Evolutionary conservation across 2,329 filamentous ascomycete genomes (phyloP), one percentile per base, ranked within the genome.

Genomic region (Colletotrichum filicis): DNA sequence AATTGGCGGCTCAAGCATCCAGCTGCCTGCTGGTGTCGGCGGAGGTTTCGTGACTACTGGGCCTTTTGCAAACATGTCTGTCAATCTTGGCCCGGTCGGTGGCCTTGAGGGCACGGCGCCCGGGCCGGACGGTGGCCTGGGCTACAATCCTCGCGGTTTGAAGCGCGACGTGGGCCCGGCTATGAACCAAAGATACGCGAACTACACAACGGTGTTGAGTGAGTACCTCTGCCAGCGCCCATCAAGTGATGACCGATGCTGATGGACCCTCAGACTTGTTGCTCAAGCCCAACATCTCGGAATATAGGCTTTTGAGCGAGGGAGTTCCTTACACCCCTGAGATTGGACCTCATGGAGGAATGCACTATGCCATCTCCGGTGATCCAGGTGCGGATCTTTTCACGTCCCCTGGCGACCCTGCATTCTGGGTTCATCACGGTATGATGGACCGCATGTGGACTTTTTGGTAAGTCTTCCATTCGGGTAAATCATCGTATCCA

Each of bases 11-110:
- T 35, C 65, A 68, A 5, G 57, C 58, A 35, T 75, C 76, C 35
- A 64, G 78, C 55, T 79, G 19, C 87, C 86, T 2, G 65, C 68
- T 22, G 88, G 86, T 26, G 79, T 80, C 0, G 88, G 88, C n/a
- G 88, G 88, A 58, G 88, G 88, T 7, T 89, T 84, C 76, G 81
- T 90, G 1, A 80, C 77, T 9, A 83, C 79, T 2, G 86, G 87
- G 0, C 86, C 87, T 0, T 82, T 88, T 3, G 78, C 77, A n/a
- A 81, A 81, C 74, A 79, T 81, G 75, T 79, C 76, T 0, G 76
- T 83, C 59, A 81, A 81, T 67, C 75, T 84, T 24, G 82, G 82
- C 4, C 81, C 81, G 11, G 77, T 80, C 22, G 75, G 75, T 26
- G 76, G 76, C 19, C 60, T 79, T 9, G 58, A 67, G 16, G 76